Evolutionary conservation across 2,329 filamentous ascomycete genomes (phyloP), one percentile per base, ranked within the genome.

Genomic region (Neofusicoccum cordaticola): DNA sequence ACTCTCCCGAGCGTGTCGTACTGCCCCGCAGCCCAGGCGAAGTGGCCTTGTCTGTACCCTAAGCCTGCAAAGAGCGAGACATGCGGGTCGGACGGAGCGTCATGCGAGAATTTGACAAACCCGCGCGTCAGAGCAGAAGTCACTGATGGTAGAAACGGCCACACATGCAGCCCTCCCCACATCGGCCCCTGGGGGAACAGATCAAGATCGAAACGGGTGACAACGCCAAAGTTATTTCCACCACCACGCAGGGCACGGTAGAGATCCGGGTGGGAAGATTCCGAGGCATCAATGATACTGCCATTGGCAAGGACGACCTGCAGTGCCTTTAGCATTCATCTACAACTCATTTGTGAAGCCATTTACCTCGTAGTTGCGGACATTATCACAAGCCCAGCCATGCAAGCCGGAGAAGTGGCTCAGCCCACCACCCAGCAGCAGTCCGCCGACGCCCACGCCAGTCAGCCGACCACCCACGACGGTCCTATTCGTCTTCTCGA

Each of bases 371-470:
- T n/a, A 52, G 13, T 13, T 52, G 2, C 15, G 12, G 27, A 52
- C 50, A 7, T 52, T 35, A 22, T 52, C 73, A 8, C 69, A 72
- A 1, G 71, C 69, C 13, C 68, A 64, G 8, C 73, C 73, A 19
- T 71, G 68, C 11, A 64, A 45, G 56, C 66, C 71, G 1, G 70
- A 70, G 61, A 73, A 72, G 64, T 68, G 70, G 1, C 71, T 73
- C 13, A 75, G 71, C n/a, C 72, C 72, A 51, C 72, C 71, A 15
- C 71, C 70, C 27, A 72, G 66, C 9, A 67, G 71, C 31, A 73
- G n/a, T 2, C 70, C 71, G 9, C 67, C 67, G 2, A 72, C 70
- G 41, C 71, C 71, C 15, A 72, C 60, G 60, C 61, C 45, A 17
- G 45, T 41, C 17, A 56, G n/a, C n/a, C 61, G 27, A 11, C 61